Percentiles rank a stretch among this genome's conserved stretches.
Conservation (phyloP, 164 flowering plant genomes). For the Annona cherimola region DNA sequence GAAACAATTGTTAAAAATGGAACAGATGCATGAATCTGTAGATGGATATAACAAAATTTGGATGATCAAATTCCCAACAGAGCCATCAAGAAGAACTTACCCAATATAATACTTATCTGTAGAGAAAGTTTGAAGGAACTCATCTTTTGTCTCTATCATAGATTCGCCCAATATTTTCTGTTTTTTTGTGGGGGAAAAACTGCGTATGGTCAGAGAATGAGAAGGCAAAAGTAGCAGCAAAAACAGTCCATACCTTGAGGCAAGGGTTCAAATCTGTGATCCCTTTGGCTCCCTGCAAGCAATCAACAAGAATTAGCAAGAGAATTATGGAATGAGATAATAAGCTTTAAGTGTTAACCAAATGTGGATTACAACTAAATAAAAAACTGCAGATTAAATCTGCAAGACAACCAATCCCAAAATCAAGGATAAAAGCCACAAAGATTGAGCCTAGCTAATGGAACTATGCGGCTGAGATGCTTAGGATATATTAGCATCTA, state of each 20-base stretch:
- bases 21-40: background rate
- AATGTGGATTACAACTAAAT: background rate
- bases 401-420: background rate
- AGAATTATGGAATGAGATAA: background rate
- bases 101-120: slow-evolving; percentile 47
- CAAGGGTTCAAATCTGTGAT: slow-evolving; percentile 69
- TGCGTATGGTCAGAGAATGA: background rate
- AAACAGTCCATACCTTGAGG: slow-evolving; percentile 51
- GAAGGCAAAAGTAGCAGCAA: background rate
- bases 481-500: background rate
- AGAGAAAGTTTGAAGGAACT: slow-evolving; percentile 71
- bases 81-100: slow-evolving; percentile 27
- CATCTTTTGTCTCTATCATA: slow-evolving; percentile 64
- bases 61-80: background rate
- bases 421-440: background rate
- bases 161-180: slow-evolving; percentile 86
- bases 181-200: background rate
- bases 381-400: background rate
- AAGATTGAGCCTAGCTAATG: background rate
- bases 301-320: background rate
- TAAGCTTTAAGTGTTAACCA: background rate
- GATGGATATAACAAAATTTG: background rate
- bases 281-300: slow-evolving; percentile 73
- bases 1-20: background rate
- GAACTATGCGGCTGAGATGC: background rate